Conservation (phyloP, 1,284 basidiomycete genomes). For the Puccinia coronata region DNA sequence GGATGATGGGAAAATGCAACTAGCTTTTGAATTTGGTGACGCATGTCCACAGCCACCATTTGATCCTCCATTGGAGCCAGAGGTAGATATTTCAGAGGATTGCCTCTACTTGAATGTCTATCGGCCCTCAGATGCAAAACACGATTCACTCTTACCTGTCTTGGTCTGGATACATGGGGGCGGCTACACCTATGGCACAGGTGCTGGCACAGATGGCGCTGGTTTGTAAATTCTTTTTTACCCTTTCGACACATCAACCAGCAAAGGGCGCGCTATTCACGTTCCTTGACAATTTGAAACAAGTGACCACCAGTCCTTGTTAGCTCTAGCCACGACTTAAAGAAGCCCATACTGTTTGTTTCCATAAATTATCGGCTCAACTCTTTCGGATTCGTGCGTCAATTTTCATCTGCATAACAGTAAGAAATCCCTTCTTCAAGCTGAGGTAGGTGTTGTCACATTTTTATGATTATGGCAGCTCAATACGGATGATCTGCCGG, state of each 20-base stretch:
- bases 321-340: constrained; percentile 61
- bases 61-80: constrained; percentile 60
- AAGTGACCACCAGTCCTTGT: constrained; percentile 63
- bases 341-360: constrained; percentile 61
- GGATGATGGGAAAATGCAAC: constrained; percentile 55
- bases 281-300: constrained; percentile 53
- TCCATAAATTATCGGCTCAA: constrained; percentile 63
- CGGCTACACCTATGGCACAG: constrained; percentile 54
- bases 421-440: constrained; percentile 58
- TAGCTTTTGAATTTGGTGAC: constrained; percentile 64
- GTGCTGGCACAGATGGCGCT: constrained; percentile 50
- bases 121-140: constrained; percentile 55
- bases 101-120: constrained; percentile 63
- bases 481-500: constrained; percentile 38
- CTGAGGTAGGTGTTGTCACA: constrained; percentile 51
- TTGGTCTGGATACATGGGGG: constrained; percentile 71
- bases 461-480: constrained; percentile 38
- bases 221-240: constrained; percentile 57
- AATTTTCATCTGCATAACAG: background rate
- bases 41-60: constrained; percentile 64
- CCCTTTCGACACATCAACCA: constrained; percentile 49
- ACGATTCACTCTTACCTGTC: constrained; percentile 62
- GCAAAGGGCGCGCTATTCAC: constrained; percentile 27
- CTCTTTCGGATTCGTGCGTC: constrained; percentile 60
- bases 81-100: constrained; percentile 66